Percentiles rank a stretch among this genome's conserved stretches.
Evolutionary conservation across 2,329 filamentous ascomycete genomes (phyloP).

Genomic region (Zalaria obscura): DNA sequence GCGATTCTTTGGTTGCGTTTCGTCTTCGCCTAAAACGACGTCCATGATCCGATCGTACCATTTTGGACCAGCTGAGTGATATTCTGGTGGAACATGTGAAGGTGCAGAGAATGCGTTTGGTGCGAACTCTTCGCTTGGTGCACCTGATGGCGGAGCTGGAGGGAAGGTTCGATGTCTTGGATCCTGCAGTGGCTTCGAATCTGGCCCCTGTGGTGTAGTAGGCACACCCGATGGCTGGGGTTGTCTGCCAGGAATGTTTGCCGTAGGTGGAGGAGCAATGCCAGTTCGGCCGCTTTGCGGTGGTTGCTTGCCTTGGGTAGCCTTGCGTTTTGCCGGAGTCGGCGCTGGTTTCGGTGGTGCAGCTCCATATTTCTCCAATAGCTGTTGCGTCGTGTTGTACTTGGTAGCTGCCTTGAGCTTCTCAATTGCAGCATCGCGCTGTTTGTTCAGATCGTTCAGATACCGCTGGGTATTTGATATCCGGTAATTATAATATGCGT

Average conservation of each 20-base stretch:
- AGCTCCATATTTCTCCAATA: slow-evolving; percentile 88
- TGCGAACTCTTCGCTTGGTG: slow-evolving; percentile 48
- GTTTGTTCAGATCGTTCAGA: slow-evolving; percentile 60
- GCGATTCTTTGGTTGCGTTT: slow-evolving; percentile 81
- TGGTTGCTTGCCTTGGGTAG: slow-evolving; percentile 9
- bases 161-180: slow-evolving; percentile 5
- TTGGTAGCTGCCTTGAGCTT: slow-evolving; percentile 90
- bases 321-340: background rate
- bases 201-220: slow-evolving; percentile 41
- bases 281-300: slow-evolving; percentile 37
- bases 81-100: slow-evolving; percentile 13
- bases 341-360: slow-evolving; percentile 26
- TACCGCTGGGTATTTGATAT: slow-evolving; percentile 54
- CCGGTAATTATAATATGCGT: slow-evolving; percentile 67
- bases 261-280: slow-evolving; percentile 47
- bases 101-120: slow-evolving; percentile 51
- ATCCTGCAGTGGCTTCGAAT: slow-evolving; percentile 6
- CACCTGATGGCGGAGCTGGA: slow-evolving; percentile 1
- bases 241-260: slow-evolving; percentile 41
- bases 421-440: slow-evolving; percentile 78
- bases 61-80: slow-evolving; percentile 28
- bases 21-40: slow-evolving; percentile 84
- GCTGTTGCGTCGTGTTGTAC: slow-evolving; percentile 84
- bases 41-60: slow-evolving; percentile 97
- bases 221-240: slow-evolving; percentile 26